These are phyloP conservation scores for Rhodotorula paludigena DNA, from an alignment of 768 basidiomycete species.

Conservation along the genomic window DNA sequence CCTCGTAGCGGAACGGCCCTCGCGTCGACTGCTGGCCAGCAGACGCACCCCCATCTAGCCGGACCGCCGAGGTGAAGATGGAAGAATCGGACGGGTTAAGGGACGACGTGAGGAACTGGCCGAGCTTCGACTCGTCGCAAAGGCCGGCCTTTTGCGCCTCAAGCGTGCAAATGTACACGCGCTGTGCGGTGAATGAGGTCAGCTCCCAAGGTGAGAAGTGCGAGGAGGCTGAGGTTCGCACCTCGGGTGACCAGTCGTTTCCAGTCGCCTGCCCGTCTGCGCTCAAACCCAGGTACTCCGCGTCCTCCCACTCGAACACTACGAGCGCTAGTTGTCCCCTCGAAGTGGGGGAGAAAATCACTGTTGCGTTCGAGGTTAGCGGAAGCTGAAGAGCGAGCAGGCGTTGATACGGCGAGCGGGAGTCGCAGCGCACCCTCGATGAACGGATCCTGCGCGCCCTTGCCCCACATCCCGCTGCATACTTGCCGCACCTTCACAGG, in stretches of 20 bases:
- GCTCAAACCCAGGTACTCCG: conserved; percentile 65
- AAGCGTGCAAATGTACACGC: conserved; percentile 88
- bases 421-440: conserved; percentile 43
- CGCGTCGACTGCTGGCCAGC: neutral
- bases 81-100: conserved; percentile 60
- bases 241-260: conserved; percentile 43
- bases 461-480: conserved; percentile 91
- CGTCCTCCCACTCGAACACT: conserved; percentile 92
- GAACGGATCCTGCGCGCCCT: conserved; percentile 50
- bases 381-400: neutral
- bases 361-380: conserved; percentile 41
- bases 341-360: conserved; percentile 71
- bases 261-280: conserved; percentile 36
- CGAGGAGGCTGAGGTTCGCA: conserved; percentile 51
- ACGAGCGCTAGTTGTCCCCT: conserved; percentile 87
- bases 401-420: conserved; percentile 5
- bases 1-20: conserved; percentile 72
- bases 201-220: conserved; percentile 51
- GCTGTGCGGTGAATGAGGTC: conserved; percentile 53
- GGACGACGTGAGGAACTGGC: conserved; percentile 77
- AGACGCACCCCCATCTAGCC: conserved; percentile 51
- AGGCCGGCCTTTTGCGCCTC: conserved; percentile 66
- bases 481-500: conserved; percentile 75
- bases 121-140: conserved; percentile 66
- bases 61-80: conserved; percentile 79